A percentile compares a stretch with the other conserved stretches of the same genome.
Evolutionary conservation across 805 yeast genomes (phyloP).

Genomic region (Nadsonia fulvescens): DNA sequence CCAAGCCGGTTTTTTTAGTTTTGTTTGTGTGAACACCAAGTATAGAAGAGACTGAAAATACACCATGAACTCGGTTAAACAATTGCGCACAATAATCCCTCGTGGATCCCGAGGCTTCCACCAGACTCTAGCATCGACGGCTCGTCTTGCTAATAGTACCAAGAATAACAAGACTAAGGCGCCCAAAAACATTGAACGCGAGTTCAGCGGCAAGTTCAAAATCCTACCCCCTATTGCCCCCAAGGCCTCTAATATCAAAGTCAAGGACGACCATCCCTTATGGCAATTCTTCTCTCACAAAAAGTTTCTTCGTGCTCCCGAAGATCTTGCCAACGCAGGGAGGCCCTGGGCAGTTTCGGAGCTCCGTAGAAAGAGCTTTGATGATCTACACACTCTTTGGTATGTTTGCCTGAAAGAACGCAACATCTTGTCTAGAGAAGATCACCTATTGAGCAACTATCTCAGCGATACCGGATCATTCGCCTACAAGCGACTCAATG

Average conservation of each 20-base stretch:
- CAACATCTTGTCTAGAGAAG: slow-evolving; percentile 62
- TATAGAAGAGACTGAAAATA: too few relatives aligned
- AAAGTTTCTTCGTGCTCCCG: slow-evolving; percentile 39
- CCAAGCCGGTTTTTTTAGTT: too few relatives aligned
- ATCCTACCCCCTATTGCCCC: slow-evolving; percentile 79
- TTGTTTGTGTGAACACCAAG: too few relatives aligned
- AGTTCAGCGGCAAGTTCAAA: slow-evolving; percentile 10
- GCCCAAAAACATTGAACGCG: too few relatives aligned
- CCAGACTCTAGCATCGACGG: too few relatives aligned
- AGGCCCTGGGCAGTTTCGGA: slow-evolving; percentile 81
- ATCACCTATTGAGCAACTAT: slow-evolving; percentile 32
- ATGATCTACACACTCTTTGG: slow-evolving; percentile 86
- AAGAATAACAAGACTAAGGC: too few relatives aligned
- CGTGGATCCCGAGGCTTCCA: too few relatives aligned
- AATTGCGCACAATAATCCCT: too few relatives aligned
- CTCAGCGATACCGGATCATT: slow-evolving; percentile 11
- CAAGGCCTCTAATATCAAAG: slow-evolving; percentile 49
- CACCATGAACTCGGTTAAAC: too few relatives aligned
- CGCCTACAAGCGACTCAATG: slow-evolving; percentile 19
- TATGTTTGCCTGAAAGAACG: slow-evolving; percentile 70
- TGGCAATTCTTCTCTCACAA: slow-evolving; percentile 72
- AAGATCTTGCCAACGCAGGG: slow-evolving; percentile 26
- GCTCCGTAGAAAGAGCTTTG: slow-evolving; percentile 76
- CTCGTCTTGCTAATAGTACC: too few relatives aligned
- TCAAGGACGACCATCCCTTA: slow-evolving; percentile 75